phyloP scores from a whole-genome alignment of 495 filamentous ascomycete species.

The Tricharina praecox region DNA sequence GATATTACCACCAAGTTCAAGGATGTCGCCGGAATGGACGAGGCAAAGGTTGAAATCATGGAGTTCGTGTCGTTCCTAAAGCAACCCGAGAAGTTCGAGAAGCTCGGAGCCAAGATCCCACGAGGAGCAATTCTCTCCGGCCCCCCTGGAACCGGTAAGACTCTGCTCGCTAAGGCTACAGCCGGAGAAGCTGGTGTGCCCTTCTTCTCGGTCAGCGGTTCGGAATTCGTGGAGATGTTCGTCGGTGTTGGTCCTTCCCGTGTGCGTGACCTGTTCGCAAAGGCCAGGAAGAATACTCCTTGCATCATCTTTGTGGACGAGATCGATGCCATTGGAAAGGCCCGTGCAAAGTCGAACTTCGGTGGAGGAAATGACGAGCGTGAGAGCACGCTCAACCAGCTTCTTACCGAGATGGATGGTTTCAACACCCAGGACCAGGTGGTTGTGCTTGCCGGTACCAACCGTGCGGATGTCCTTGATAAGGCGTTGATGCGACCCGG shows the following conservation, averaged over 20 bases:
- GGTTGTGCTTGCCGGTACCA: conserved; percentile 94
- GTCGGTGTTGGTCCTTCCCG: conserved; percentile 93
- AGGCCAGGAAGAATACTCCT: conserved; percentile 83
- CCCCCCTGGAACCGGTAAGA: conserved; percentile 96
- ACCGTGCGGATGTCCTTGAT: conserved; percentile 83
- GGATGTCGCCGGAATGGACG: conserved; percentile 96
- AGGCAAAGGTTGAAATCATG: conserved; percentile 97
- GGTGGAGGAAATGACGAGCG: conserved; percentile 92
- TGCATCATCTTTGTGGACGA: conserved; percentile 99
- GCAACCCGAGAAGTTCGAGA: conserved; percentile 74
- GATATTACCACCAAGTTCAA: conserved; percentile 92
- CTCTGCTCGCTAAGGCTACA: conserved; percentile 87
- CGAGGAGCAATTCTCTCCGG: conserved; percentile 91
- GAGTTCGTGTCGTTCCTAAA: conserved; percentile 96
- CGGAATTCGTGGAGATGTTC: conserved; percentile 99
- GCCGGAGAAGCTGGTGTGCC: conserved; percentile 94
- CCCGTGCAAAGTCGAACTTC: conserved; percentile 48
- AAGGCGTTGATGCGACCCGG: conserved; percentile 91
- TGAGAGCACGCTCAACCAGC: conserved; percentile 92
- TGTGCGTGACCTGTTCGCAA: conserved; percentile 87
- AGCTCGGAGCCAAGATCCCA: conserved; percentile 90
- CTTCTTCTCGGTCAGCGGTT: conserved; percentile 95
- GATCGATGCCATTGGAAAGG: conserved; percentile 93
- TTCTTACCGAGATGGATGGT: conserved; percentile 97
- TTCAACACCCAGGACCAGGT: conserved; percentile 97